These are phyloP conservation scores for Colletotrichum sp. DNA, from an alignment of 2,329 filamentous ascomycete species.

Conservation along the genomic window DNA sequence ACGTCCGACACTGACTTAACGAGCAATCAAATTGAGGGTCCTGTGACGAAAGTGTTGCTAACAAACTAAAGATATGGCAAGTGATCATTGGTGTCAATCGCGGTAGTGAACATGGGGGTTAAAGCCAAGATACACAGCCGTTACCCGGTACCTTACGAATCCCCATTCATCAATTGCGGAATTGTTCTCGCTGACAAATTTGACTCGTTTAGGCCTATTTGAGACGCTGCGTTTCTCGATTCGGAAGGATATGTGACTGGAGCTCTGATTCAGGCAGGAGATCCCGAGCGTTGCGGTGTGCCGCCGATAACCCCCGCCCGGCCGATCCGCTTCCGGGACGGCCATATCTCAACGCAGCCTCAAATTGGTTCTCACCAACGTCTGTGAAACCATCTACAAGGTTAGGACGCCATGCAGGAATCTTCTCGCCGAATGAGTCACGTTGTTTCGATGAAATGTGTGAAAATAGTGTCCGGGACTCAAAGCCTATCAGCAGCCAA, in stretches of 20 bases:
- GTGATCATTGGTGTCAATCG: neutral
- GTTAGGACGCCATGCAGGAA: neutral
- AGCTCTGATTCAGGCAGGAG: neutral
- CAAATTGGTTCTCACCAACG: neutral
- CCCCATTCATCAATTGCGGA: neutral
- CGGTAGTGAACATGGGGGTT: neutral
- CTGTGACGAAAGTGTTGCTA: neutral
- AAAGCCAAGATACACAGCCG: neutral
- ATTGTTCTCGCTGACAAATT: neutral
- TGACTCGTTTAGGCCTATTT: neutral
- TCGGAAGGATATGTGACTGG: neutral
- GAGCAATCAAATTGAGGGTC: accelerated
- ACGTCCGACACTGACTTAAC: neutral
- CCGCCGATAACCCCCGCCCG: neutral
- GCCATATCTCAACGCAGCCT: neutral
- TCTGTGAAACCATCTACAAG: neutral
- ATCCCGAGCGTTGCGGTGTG: neutral
- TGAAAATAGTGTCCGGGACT: neutral
- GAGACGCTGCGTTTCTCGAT: neutral
- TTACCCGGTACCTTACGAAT: neutral
- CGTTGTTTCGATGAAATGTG: neutral
- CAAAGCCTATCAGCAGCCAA: neutral
- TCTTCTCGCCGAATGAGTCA: neutral
- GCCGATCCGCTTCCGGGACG: neutral
- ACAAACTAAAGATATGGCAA: neutral